Evolutionary conservation across 2,329 filamentous ascomycete genomes (phyloP), one percentile per base, ranked within the genome.

Genomic region (Fusarium subtropicale): DNA sequence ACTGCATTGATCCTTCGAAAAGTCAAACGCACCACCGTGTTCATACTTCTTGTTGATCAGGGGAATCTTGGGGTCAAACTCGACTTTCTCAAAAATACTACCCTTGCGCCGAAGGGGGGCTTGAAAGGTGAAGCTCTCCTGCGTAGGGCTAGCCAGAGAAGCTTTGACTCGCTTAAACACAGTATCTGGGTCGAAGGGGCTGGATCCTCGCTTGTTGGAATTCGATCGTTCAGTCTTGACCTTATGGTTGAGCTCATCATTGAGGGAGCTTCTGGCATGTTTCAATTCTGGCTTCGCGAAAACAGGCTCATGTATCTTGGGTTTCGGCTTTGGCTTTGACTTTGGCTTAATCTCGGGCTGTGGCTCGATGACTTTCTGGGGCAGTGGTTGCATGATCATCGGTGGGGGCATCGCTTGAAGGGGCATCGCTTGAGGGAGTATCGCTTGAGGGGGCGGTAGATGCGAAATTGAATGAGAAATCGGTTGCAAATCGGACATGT

Each of bases 211-310:
- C 72, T 89, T 89, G 18, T 79, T 71, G 2, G 79, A 71, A 16
- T 33, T 77, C 60, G 66, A 64, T 66, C 74, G 75, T 52, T 76
- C 75, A 38, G 76, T 76, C 63, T 77, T 68, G 47, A 78, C 73
- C 53, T 76, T 67, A 60, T 77, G 66, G 66, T 73, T 60, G 39
- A 73, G 30, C 39, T 84, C 82, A 18, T 85, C 85, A 30, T 77
- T 79, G 30, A 86, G 76, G 16, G 81, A 84, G 74, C 86, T 88
- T 65, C 87, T 81, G 2, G 87, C 86, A 77, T 89, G 86, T 64
- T 83, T 85, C 36, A 89, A 75, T 67, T 89, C 86, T 3, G 87
- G 87, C 64, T 88, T 89, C n/a, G 86, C 81, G 69, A 89, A 89
- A 7, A 84, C 81, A 24, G 62, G 72, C 26, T 73, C 66, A n/a